Evolutionary conservation across 1,139 yeast genomes (phyloP).

Genomic region (Yamadazyma kanchanaburiensis): DNA sequence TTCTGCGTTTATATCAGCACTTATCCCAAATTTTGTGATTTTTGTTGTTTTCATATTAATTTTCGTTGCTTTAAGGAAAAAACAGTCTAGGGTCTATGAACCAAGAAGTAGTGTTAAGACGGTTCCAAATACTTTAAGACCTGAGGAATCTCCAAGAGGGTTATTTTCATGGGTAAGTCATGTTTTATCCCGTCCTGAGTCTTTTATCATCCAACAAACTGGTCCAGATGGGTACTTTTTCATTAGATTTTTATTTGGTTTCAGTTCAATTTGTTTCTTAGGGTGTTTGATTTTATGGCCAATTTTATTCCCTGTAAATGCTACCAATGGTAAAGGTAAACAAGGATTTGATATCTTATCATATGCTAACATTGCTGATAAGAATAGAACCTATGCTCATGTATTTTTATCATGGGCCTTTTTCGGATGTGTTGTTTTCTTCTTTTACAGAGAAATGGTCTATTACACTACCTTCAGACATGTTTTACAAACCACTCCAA

Average conservation of each 20-base stretch:
- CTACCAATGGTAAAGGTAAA: slow-evolving; percentile 60
- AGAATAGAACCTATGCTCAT: slow-evolving; percentile 66
- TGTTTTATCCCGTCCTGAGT: slow-evolving; percentile 53
- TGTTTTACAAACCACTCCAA: slow-evolving; percentile 65
- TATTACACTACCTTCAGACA: slow-evolving; percentile 67
- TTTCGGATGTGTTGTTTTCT: slow-evolving; percentile 56
- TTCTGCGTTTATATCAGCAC: slow-evolving; percentile 38
- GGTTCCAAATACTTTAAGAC: slow-evolving; percentile 39
- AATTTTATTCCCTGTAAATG: slow-evolving; percentile 81
- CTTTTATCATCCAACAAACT: slow-evolving; percentile 70
- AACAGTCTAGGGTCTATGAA: slow-evolving; percentile 70
- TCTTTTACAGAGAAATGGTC: slow-evolving; percentile 68
- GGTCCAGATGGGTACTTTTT: slow-evolving; percentile 91
- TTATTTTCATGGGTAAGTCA: slow-evolving; percentile 53
- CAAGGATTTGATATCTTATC: slow-evolving; percentile 61
- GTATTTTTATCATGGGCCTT: slow-evolving; percentile 68
- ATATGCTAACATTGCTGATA: slow-evolving; percentile 59
- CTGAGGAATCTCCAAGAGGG: slow-evolving; percentile 57
- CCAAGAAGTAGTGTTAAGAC: slow-evolving; percentile 60
- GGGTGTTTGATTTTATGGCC: slow-evolving; percentile 74
- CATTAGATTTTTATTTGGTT: slow-evolving; percentile 68
- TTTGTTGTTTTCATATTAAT: slow-evolving; percentile 52
- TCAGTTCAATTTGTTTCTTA: slow-evolving; percentile 53
- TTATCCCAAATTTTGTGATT: slow-evolving; percentile 42
- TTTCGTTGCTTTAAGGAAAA: slow-evolving; percentile 66